Evolutionary conservation across 495 filamentous ascomycete genomes (phyloP).

Genomic region (Penicillium steckii): DNA sequence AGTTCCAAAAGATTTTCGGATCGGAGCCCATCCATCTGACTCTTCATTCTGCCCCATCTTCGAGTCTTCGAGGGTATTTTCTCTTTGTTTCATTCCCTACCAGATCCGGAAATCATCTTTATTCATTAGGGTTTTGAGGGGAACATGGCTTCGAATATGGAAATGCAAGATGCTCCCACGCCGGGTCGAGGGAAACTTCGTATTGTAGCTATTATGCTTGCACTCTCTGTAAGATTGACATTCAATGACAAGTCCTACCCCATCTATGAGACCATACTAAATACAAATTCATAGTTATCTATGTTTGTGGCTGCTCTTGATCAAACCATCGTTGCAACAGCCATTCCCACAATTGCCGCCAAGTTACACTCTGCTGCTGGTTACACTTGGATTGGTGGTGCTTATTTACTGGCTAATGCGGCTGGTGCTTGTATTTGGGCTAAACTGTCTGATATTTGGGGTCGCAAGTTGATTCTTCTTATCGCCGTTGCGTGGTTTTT

Average conservation of each 20-base stretch:
- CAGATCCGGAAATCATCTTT: not conserved
- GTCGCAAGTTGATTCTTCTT: conserved; percentile 53
- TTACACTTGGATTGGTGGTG: conserved; percentile 66
- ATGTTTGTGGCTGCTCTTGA: conserved; percentile 63
- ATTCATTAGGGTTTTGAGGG: not conserved
- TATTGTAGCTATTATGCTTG: conserved; percentile 25
- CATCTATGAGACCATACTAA: no score
- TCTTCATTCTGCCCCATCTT: no score
- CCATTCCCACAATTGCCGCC: conserved; percentile 56
- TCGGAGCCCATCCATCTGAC: no score
- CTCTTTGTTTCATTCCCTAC: not conserved
- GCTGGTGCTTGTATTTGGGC: conserved; percentile 56
- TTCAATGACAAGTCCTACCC: no score
- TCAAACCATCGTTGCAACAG: conserved; percentile 61
- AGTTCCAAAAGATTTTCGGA: not conserved
- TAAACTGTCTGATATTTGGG: conserved; percentile 61
- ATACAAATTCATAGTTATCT: conserved; percentile 11
- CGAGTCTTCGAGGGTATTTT: not conserved
- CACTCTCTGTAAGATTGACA: conserved; percentile 22
- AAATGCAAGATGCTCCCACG: conserved; percentile 13
- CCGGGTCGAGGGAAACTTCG: conserved; percentile 18
- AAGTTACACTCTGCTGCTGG: conserved; percentile 59
- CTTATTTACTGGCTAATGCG: conserved; percentile 58
- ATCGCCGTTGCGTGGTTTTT: conserved; percentile 46
- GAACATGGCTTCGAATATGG: conserved; percentile 16